Evolutionary conservation across 1,284 basidiomycete species (phyloP), one percentile per base, ranked within the genome.

Genomic region (Trametes versicolor): DNA sequence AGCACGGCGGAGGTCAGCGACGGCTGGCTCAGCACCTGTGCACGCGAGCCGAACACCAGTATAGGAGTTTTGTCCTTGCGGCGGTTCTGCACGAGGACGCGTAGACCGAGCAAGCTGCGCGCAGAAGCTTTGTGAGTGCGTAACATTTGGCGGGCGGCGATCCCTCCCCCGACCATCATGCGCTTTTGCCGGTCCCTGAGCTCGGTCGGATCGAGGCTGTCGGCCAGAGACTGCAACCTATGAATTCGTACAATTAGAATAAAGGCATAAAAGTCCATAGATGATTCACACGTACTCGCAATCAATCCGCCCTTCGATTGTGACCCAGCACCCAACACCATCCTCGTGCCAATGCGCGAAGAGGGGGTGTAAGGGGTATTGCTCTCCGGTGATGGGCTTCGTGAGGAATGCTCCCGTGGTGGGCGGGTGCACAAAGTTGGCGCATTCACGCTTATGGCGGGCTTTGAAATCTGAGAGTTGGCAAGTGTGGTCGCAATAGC

Each of bases 381-480:
- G 55, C 53, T 62, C 55, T 29, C 43, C 43, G 0, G 23, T 23
- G 27, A 64, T 12, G 12, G 62, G 62, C 27, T 59, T 47, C 5
- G 41, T 53, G 39, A 67, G 51, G 56, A 67, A 67, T 6, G 29
- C 60, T 21, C 59, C 62, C 1, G 62, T 67, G 3, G 56, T 55
- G 17, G 66, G 66, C 21, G 66, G 62, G 15, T 64, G n/a, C 25
- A 25, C 48, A 41, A 67, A 67, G 34, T 64, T 59, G 32, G 59
- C 62, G 29, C 66, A 67, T 13, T 67, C 66, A 36, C 60, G 66
- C 32, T 67, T 67, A 53, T 67, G 66, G 12, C 62, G 56, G 1
- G 62, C 39, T 43, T 67, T 67, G 60, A 64, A 67, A 55, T 67
- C 59, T 0, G 59, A 59, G 25, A 62, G 56, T 13, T 67, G 66